Base-by-base conservation (phyloP, 1,284 basidiomycete genomes). In the Coriolopsis trogii region DNA sequence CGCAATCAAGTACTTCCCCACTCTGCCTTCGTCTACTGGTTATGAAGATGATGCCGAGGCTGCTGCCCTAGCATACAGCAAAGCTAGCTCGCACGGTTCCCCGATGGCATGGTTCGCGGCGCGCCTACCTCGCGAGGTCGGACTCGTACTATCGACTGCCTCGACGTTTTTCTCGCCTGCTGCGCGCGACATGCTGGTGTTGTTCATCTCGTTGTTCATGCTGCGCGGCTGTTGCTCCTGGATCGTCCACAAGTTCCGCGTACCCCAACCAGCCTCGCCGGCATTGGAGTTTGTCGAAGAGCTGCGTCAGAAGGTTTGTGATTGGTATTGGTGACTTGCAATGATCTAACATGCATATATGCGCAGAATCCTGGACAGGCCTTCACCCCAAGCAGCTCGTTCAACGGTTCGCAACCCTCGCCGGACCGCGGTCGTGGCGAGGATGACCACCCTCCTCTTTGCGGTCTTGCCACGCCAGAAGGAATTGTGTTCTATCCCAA, bases 321-420 rank as follows among this genome's bases (percentile, higher is more conserved):
- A 6, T 4, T n/a, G 8, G 15, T 30, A 30, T 16, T n/a, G 33
- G 13, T n/a, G 13, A 8, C 15, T n/a, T n/a, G 33, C 33, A 25
- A n/a, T 15, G 39, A 16, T 23, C 8, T 6, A 15, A 9, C 6
- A 20, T 12, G 8, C 30, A 3, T 2, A 44, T 28, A 25, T 29
- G 37, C 30, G 23, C n/a, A 41, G 45, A 10, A 43, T 24, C 31
- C 29, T 15, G 50, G 44, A 12, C 39, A 41, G 28, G 53, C 48
- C 2, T 47, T 53, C 44, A 55, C 50, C 6, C 34, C 48, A 13
- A 41, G 44, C 38, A 37, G 15, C 29, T 49, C 56, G 4, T 26
- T 20, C 10, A 37, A 37, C 24, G 16, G 34, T 18, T 34, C 12
- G 18, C 6, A 4, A 6, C 20, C 31, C 3, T 24, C 31, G 5